These are phyloP conservation scores for Marsdenia floribunda DNA, from an alignment of 257 asterid species.

Conservation along the genomic window DNA sequence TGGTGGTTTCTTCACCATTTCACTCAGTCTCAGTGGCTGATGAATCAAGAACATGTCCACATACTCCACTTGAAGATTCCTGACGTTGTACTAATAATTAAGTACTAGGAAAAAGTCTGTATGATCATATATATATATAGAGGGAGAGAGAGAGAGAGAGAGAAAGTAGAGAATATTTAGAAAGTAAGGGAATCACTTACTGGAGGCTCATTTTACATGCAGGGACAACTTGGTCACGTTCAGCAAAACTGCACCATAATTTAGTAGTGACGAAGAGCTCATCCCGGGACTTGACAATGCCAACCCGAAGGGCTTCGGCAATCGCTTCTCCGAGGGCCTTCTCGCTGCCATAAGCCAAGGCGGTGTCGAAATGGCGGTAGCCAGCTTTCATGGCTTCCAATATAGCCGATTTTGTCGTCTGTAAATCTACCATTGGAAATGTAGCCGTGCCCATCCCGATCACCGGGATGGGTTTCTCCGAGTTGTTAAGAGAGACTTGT, in stretches of 20 bases:
- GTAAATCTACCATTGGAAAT: constrained; percentile 25
- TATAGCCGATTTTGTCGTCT: constrained; percentile 31
- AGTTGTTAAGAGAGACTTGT: not conserved
- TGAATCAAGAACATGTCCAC: constrained; percentile 65
- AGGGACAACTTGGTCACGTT: constrained; percentile 42
- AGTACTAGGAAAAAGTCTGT: no score
- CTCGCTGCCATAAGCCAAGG: constrained; percentile 49
- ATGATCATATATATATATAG: no score
- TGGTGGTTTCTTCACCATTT: constrained; percentile 18
- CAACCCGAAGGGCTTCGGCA: constrained; percentile 39
- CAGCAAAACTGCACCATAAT: constrained; percentile 48
- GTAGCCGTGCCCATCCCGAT: constrained; percentile 48
- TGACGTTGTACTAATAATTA: not conserved
- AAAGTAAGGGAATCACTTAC: constrained; percentile 18
- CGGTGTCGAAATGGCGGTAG: constrained; percentile 68
- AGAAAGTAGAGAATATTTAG: not conserved
- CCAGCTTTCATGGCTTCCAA: constrained; percentile 56
- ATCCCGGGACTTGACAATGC: constrained; percentile 42
- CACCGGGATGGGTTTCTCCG: constrained; percentile 36
- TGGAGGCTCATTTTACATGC: constrained; percentile 52
- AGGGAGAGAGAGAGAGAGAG: no score
- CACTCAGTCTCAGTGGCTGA: constrained; percentile 41
- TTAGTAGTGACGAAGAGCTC: constrained; percentile 66
- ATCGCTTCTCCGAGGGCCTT: constrained; percentile 50
- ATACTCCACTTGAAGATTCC: constrained; percentile 47